Conservation (phyloP, 352 stramenopile genomes). For the Blastocystis sp. region DNA sequence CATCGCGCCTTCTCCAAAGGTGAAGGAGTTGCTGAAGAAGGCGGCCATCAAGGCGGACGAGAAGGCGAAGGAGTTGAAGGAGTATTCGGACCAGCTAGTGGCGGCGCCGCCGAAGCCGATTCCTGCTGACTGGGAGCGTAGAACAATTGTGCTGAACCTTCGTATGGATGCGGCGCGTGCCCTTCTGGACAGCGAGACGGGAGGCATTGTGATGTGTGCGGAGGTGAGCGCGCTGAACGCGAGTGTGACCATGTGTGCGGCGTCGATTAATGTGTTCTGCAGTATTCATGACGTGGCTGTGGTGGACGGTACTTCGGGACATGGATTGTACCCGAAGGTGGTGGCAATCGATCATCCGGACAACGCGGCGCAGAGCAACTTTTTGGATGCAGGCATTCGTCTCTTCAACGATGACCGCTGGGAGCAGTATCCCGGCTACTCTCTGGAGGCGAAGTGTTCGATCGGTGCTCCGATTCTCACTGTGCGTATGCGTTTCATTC, state of each 20-base stretch:
- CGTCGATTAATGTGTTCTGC: neutral
- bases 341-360: conserved; percentile 19
- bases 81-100: conserved; percentile 16
- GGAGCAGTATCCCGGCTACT: conserved; percentile 16
- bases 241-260: conserved; percentile 26
- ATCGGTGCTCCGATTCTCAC: conserved; percentile 44
- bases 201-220: conserved; percentile 7
- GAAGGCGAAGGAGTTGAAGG: conserved; percentile 53
- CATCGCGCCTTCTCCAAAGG: conserved; percentile 5
- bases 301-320: neutral
- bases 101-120: conserved; percentile 35
- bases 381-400: conserved; percentile 6
- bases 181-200: conserved; percentile 15
- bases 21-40: conserved; percentile 51
- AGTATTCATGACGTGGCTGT: conserved; percentile 32
- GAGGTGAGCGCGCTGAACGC: neutral
- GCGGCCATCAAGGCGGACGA: conserved; percentile 39
- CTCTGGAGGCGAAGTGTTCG: conserved; percentile 4
- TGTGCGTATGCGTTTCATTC: conserved; percentile 45
- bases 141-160: conserved; percentile 8
- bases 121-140: conserved; percentile 37
- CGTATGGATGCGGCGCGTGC: neutral
- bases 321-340: conserved; percentile 12
- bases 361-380: neutral
- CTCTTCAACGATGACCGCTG: conserved; percentile 52